Evolutionary conservation across 768 basidiomycete species (phyloP).

Genomic region (Lyophyllum semitale): DNA sequence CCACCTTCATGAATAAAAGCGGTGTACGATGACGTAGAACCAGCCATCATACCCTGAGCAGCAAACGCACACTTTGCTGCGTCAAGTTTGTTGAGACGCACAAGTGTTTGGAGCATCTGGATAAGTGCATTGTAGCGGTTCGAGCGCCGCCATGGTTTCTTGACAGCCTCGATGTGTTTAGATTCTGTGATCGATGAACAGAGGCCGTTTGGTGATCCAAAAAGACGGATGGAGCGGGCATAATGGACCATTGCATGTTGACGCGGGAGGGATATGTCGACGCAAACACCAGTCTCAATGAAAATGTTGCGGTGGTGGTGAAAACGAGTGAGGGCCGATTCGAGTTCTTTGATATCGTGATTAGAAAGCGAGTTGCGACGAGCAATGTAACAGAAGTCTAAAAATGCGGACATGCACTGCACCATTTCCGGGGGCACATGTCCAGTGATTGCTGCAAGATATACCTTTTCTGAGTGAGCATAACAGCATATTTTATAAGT

Average conservation of each 20-base stretch:
- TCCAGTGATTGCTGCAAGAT: conserved; percentile 22
- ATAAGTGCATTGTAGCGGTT: conserved; percentile 15
- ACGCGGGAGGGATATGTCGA: conserved; percentile 18
- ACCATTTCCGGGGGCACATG: conserved; percentile 18
- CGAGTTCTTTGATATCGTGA: neutral
- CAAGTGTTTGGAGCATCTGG: conserved; percentile 17
- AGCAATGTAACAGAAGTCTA: too few species aligned
- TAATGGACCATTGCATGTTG: conserved; percentile 19
- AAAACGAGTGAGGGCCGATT: neutral
- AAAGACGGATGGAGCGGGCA: neutral
- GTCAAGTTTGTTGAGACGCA: conserved; percentile 14
- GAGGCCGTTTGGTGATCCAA: too few species aligned
- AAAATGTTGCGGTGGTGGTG: neutral
- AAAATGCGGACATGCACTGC: conserved; percentile 13
- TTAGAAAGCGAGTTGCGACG: neutral
- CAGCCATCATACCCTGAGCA: neutral
- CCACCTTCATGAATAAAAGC: neutral
- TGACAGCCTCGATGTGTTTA: conserved; percentile 13
- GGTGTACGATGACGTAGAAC: conserved; percentile 5
- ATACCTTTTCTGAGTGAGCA: too few species aligned
- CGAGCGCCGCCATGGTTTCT: conserved; percentile 20
- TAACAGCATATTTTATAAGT: too few species aligned
- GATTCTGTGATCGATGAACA: conserved; percentile 15
- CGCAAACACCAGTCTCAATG: conserved; percentile 3
- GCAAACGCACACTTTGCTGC: neutral